These are phyloP conservation scores for Scleroderma citrinum DNA, from an alignment of 768 basidiomycete species.

Conservation along the genomic window DNA sequence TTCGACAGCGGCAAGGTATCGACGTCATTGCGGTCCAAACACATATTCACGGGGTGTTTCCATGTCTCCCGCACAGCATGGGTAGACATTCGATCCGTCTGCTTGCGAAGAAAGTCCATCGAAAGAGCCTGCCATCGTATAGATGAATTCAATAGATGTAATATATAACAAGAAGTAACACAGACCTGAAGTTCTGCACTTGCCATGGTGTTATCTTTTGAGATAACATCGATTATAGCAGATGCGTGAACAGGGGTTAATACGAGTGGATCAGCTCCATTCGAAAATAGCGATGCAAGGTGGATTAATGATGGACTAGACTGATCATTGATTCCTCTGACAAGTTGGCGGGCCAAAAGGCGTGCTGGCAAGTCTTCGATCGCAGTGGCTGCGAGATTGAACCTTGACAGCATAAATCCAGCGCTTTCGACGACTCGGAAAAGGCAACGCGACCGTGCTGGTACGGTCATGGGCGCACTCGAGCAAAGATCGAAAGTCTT, in stretches of 20 bases:
- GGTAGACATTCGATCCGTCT: constrained; percentile 25
- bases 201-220: constrained; percentile 31
- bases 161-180: constrained; percentile 4
- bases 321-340: constrained; percentile 31
- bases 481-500: constrained; percentile 40
- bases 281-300: constrained; percentile 19
- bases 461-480: constrained; percentile 28
- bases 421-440: constrained; percentile 33
- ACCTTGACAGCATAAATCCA: constrained; percentile 12
- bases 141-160: constrained; percentile 5
- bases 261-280: constrained; percentile 21
- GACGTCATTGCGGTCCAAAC: constrained; percentile 8
- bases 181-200: constrained; percentile 29
- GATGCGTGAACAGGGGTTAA: constrained; percentile 25
- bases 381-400: background rate
- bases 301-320: constrained; percentile 10
- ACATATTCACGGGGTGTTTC: constrained; percentile 15
- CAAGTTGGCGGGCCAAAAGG: constrained; percentile 41
- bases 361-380: constrained; percentile 31
- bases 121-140: constrained; percentile 13
- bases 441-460: constrained; percentile 34
- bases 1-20: constrained; percentile 7
- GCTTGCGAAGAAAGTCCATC: constrained; percentile 26
- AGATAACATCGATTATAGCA: constrained; percentile 35
- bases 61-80: constrained; percentile 16